Percentiles rank a stretch among this genome's conserved stretches.
Evolutionary conservation across 352 stramenopile genomes (phyloP).

Genomic region (Hyaloperonospora arabidopsidis): DNA sequence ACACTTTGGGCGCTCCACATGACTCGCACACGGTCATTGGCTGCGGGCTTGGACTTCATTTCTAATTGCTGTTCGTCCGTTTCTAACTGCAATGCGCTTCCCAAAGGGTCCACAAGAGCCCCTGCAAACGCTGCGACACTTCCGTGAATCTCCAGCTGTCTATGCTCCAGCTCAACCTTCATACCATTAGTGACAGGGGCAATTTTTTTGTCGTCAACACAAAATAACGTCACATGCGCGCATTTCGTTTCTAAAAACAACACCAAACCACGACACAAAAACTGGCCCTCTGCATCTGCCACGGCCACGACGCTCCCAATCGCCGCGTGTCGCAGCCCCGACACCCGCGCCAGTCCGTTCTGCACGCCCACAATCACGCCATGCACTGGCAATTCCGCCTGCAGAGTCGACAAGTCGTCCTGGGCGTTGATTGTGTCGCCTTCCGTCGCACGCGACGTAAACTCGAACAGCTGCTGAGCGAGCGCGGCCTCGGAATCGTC

Average conservation of each 20-base stretch:
- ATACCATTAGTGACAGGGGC: constrained; percentile 45
- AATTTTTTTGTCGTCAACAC: constrained; percentile 5
- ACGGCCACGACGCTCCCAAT: constrained; percentile 65
- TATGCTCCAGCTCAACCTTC: constrained; percentile 44
- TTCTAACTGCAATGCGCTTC: constrained; percentile 24
- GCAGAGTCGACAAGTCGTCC: constrained; percentile 6
- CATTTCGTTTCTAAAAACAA: constrained; percentile 55
- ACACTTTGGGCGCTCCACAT: constrained; percentile 56
- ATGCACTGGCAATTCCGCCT: constrained; percentile 34
- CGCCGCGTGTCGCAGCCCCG: constrained; percentile 58
- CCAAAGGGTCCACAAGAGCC: constrained; percentile 45
- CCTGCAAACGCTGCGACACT: constrained; percentile 40
- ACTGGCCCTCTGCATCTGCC: constrained; percentile 13
- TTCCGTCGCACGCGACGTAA: constrained; percentile 40
- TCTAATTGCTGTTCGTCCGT: not conserved
- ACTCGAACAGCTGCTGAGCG: constrained; percentile 66
- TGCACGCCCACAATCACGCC: constrained; percentile 62
- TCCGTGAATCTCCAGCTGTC: constrained; percentile 43
- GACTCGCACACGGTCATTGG: constrained; percentile 35
- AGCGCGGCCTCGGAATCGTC: constrained; percentile 50
- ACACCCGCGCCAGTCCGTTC: constrained; percentile 66
- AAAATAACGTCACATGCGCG: constrained; percentile 52
- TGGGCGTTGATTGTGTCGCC: constrained; percentile 7
- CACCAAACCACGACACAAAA: constrained; percentile 42
- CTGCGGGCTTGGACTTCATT: no score